Evolutionary conservation across 2,329 filamentous ascomycete species (phyloP).

Genomic region (Davidsoniella virescens): DNA sequence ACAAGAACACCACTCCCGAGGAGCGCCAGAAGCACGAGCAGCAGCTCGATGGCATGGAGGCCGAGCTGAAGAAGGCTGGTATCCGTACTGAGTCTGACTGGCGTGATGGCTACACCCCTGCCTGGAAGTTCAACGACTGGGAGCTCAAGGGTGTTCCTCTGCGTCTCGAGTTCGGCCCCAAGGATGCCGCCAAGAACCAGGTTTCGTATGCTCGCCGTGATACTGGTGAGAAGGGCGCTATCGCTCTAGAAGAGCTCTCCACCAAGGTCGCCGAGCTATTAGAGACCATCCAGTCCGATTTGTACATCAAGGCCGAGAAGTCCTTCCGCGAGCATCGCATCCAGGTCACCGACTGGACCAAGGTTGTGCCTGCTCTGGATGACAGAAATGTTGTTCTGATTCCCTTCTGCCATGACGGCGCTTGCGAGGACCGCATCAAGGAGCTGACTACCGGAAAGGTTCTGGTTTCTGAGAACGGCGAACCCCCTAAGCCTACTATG

Average conservation of each 20-base stretch:
- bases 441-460: conserved; percentile 69
- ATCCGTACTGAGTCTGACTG: conserved; percentile 69
- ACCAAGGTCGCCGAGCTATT: conserved; percentile 65
- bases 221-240: conserved; percentile 64
- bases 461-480: conserved; percentile 36
- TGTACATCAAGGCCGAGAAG: conserved; percentile 60
- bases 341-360: conserved; percentile 70
- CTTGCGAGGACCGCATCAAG: conserved; percentile 92
- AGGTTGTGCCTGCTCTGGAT: conserved; percentile 81
- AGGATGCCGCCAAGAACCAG: conserved; percentile 73
- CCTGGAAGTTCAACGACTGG: conserved; percentile 99
- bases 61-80: conserved; percentile 52
- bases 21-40: conserved; percentile 61
- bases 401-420: conserved; percentile 64
- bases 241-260: conserved; percentile 57
- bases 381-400: conserved; percentile 85
- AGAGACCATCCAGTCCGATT: conserved; percentile 75
- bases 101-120: conserved; percentile 82
- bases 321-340: conserved; percentile 69
- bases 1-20: conserved; percentile 68
- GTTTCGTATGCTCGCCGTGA: conserved; percentile 81
- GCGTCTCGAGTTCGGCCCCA: conserved; percentile 87
- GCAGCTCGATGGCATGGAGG: conserved; percentile 55
- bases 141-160: conserved; percentile 92
- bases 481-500: conserved; percentile 41